phyloP scores from a whole-genome alignment of 1,139 yeast genomes.

The Blastobotrys elegans region DNA sequence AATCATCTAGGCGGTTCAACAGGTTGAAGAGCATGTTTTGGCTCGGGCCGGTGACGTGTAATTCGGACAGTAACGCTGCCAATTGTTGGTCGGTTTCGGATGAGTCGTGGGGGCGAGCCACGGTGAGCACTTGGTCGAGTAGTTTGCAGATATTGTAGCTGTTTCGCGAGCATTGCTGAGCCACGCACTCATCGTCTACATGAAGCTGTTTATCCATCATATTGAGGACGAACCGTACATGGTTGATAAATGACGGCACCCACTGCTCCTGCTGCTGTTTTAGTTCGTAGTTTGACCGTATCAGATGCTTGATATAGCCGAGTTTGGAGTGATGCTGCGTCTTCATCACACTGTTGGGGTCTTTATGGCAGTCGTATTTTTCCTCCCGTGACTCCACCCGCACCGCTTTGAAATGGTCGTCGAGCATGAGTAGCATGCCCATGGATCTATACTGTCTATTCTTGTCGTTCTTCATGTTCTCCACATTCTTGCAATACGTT shows the following conservation, averaged over 20 bases:
- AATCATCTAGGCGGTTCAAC: conserved; percentile 17
- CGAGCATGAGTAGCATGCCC: conserved; percentile 11
- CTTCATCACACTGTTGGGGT: conserved; percentile 13
- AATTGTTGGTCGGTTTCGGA: neutral
- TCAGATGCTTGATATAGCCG: conserved; percentile 14
- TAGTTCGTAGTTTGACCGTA: conserved; percentile 11
- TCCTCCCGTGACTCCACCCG: conserved; percentile 19
- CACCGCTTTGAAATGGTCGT: conserved; percentile 13
- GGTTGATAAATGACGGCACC: conserved; percentile 24
- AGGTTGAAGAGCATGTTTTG: neutral
- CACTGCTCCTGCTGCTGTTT: conserved; percentile 22
- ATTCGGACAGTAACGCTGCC: neutral
- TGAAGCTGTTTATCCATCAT: conserved; percentile 15
- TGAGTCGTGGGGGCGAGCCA: neutral
- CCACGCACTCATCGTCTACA: conserved; percentile 24
- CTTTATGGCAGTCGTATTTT: conserved; percentile 13
- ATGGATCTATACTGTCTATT: conserved; percentile 12
- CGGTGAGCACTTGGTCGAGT: conserved; percentile 6
- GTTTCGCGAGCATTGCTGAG: conserved; percentile 25
- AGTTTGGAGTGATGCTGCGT: conserved; percentile 12
- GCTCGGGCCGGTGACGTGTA: neutral
- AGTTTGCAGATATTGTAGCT: conserved; percentile 15
- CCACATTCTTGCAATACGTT: neutral
- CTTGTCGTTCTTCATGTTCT: neutral
- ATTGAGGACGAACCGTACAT: conserved; percentile 16